Percentiles rank a stretch among this genome's conserved stretches.
Evolutionary conservation across 192 early-diverging fungal genomes (phyloP).

Genomic region (Coemansia sp.): DNA sequence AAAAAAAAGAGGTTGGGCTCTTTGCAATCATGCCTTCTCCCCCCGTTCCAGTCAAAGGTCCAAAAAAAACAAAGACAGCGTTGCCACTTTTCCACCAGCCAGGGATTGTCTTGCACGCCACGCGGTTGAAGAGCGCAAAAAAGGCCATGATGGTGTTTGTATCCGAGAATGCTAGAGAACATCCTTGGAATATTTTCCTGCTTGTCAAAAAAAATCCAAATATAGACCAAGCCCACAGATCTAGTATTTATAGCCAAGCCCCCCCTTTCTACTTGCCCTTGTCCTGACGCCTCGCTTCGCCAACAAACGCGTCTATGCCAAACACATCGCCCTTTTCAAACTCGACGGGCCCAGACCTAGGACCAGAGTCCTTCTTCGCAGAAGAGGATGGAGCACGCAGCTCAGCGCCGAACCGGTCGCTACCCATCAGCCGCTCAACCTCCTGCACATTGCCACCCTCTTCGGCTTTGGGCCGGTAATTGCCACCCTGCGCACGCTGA

Average conservation of each 20-base stretch:
- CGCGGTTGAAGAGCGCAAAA: neutral
- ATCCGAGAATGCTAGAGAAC: constrained; percentile 1
- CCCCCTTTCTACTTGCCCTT: neutral
- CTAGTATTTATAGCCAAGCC: neutral
- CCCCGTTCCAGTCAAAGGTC: neutral
- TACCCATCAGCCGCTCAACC: constrained; percentile 68
- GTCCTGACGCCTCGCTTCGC: constrained; percentile 61
- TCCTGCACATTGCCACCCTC: constrained; percentile 52
- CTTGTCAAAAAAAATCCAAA: neutral
- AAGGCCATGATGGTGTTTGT: neutral
- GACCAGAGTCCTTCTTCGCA: constrained; percentile 44
- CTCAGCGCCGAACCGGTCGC: constrained; percentile 65
- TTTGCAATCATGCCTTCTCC: neutral
- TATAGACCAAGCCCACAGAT: neutral
- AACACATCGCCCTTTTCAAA: constrained; percentile 97
- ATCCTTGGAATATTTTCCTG: neutral
- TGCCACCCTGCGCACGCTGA: constrained; percentile 59
- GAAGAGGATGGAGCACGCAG: constrained; percentile 54
- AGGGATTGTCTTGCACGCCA: constrained; percentile 3
- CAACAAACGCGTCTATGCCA: constrained; percentile 88
- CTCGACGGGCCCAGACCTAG: constrained; percentile 84
- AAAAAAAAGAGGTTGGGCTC: neutral
- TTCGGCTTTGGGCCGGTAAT: constrained; percentile 81
- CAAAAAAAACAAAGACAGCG: neutral
- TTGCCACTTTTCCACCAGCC: neutral